Evolutionary conservation across 2,329 filamentous ascomycete species (phyloP), one percentile per base, ranked within the genome.

Genomic region (Hymenoscyphus albidus): DNA sequence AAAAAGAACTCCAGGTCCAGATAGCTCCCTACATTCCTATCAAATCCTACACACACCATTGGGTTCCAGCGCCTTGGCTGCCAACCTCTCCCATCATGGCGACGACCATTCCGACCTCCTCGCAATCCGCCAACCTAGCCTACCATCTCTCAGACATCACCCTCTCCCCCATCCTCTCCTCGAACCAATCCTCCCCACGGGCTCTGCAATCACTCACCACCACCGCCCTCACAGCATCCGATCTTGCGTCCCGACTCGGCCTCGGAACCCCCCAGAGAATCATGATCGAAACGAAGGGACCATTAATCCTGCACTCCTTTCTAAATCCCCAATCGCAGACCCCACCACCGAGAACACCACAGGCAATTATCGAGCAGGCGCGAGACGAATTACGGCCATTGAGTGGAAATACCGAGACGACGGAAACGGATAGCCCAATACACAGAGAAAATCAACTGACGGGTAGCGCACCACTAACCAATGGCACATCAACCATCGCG

Each of bases 251-350:
- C 40, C 81, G 84, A 59, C 78, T 87, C 6, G 80, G 79, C 58
- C 79, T 85, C 55, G 85, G 85, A 68, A 71, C 73, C 6, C 82
- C 84, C 2, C 79, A 83, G 71, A 82, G 85, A 73, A 80, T 88
- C 67, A 82, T 87, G 74, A 80, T 87, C 72, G 85, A 87, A 72
- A 83, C 84, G 72, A 65, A 69, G 3, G 78, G 78, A 0, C 75
- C 78, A 6, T 63, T 79, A 4, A 62, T 79, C 5, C 67, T 79
- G 3, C 75, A 82, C 67, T 81, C 80, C 31, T 84, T 80, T 70
- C 73, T 84, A 66, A 78, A 80, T 64, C 78, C 71, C 22, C 64
- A 65, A 54, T 59, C 66, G 32, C 44, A 58, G 51, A 9, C 5
- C 27, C 39, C 40, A 32, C 22, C 51, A 16, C 44, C 44, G 10